Percentiles rank a stretch among this genome's conserved stretches.
Conservation (phyloP, 176 grass and related monocot species). For the Rhynchospora pubera region DNA sequence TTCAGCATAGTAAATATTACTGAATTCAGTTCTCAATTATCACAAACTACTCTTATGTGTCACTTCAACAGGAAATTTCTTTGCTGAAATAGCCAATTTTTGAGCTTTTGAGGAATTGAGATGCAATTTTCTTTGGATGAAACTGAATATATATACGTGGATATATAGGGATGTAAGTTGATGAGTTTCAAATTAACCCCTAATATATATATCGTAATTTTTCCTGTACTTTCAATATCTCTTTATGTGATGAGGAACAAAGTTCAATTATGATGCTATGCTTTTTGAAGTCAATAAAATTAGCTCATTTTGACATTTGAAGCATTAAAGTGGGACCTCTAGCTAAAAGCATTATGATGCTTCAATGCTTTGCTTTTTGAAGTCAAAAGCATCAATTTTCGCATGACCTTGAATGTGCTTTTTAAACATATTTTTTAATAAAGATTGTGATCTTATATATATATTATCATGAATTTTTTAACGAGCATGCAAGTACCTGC, state of each 20-base stretch:
- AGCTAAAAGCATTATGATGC: too few species aligned
- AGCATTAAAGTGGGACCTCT: not conserved
- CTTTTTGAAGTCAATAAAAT: conserved; percentile 13
- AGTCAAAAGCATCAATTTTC: not conserved
- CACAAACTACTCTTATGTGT: too few species aligned
- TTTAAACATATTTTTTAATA: not conserved
- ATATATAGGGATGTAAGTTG: too few species aligned
- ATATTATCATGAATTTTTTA: not conserved
- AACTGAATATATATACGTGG: too few species aligned
- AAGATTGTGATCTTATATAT: not conserved
- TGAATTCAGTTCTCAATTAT: not conserved
- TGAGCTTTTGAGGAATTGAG: not conserved
- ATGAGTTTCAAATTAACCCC: too few species aligned
- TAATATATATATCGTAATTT: not conserved
- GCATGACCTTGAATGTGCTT: not conserved
- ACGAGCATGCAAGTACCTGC: conserved; percentile 17
- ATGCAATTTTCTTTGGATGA: not conserved
- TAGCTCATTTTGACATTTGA: conserved; percentile 1
- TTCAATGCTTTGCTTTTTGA: too few species aligned
- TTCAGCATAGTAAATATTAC: not conserved
- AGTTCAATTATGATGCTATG: not conserved
- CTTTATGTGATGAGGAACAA: not conserved
- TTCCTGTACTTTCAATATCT: not conserved
- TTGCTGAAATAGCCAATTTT: too few species aligned
- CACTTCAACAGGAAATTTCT: too few species aligned